phyloP scores from a whole-genome alignment of 176 grass and related monocot species.

The Ensete glaucum region DNA sequence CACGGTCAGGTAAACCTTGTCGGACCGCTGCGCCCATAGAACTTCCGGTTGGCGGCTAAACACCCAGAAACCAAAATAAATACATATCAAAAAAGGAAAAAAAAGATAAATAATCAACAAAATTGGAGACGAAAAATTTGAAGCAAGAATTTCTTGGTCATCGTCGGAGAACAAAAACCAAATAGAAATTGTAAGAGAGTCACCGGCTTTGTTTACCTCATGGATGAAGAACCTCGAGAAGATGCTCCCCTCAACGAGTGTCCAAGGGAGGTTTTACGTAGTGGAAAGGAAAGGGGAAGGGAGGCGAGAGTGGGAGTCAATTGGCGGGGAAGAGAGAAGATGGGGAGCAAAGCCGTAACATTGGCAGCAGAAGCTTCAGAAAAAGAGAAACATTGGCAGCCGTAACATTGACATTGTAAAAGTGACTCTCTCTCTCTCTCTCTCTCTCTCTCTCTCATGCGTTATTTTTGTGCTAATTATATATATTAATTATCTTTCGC shows the following conservation, averaged over 20 bases:
- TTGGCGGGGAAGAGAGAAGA: neutral
- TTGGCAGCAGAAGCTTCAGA: neutral
- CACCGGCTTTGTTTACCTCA: neutral
- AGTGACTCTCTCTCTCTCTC: neutral
- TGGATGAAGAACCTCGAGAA: neutral
- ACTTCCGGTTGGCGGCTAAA: conserved; percentile 87
- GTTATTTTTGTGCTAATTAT: no score
- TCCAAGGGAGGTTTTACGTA: neutral
- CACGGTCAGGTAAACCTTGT: conserved; percentile 88
- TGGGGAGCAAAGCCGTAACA: neutral
- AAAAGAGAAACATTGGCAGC: neutral
- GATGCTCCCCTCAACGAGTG: neutral
- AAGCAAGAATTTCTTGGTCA: neutral
- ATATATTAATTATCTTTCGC: no score
- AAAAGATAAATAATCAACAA: neutral
- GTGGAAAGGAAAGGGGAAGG: neutral
- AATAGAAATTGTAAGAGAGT: neutral
- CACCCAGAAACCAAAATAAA: neutral
- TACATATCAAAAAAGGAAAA: neutral
- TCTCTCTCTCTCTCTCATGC: neutral
- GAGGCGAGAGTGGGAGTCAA: neutral
- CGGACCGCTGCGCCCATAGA: conserved; percentile 72
- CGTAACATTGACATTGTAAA: no score
- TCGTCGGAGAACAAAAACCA: neutral
- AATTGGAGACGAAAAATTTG: neutral